Base-by-base conservation (phyloP, 208 protist genomes). In the Leptomonas pyrrhocoris region DNA sequence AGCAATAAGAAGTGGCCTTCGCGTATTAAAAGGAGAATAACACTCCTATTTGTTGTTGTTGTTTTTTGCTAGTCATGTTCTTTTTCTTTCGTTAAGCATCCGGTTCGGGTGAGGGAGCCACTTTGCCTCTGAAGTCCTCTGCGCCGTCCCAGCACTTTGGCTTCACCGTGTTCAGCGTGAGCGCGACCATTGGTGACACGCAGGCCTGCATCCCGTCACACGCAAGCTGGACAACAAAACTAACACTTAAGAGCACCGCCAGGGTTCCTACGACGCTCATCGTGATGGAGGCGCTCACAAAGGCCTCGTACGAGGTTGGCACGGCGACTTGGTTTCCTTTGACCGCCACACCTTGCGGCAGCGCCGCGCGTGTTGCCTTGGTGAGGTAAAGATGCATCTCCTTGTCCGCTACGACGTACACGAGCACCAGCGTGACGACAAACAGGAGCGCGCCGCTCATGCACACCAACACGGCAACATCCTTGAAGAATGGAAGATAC, bases 101-200 rank as follows among this genome's bases (percentile, higher is more conserved):
- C 0, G 31, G 1, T 19, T 53, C 40, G 3, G 23, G 25, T 46
- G 51, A 53, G 19, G 74, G 70, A 27, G 63, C 58, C 8, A 76
- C 57, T 42, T 85, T 81, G 53, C 77, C 69, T 21, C 88, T 67
- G n/a, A 86, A 77, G 55, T 93, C 87, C 18, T 82, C 66, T 13
- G 74, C 71, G 21, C 50, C 55, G 21, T 63, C 59, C 88, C 88
- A 94, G 38, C 76, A 89, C n/a, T 61, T 74, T 6, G 68, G 70
- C 59, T 79, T 74, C 21, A 74, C 76, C 8, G 71, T 68, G 34
- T 79, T 51, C n/a, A 78, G 56, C 9, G 85, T 58, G 72, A 82
- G 80, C 28, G 68, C 69, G 27, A 78, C 42, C 76, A 88, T 83
- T 38, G 71, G 71, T 23, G 57, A 40, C 34, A 77, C 56, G 19